Evolutionary conservation across 768 basidiomycete species (phyloP).

Genomic region (Leccinum rimulosum): DNA sequence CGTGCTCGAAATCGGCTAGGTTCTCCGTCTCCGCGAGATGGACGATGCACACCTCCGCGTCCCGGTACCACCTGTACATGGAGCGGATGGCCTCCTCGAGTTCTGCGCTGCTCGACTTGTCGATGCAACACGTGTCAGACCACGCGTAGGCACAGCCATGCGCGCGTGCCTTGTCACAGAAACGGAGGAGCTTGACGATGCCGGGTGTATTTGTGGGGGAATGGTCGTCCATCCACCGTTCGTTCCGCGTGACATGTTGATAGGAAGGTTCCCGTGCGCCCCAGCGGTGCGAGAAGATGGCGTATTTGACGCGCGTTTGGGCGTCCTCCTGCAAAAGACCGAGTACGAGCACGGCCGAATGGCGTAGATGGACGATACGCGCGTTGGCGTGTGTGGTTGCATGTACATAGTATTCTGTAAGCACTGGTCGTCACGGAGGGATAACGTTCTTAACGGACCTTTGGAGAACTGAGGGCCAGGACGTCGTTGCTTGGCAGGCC

Average conservation of each 20-base stretch:
- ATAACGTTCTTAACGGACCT: neutral
- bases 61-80: slow-evolving; percentile 5
- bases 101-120: slow-evolving; percentile 16
- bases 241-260: slow-evolving; percentile 1
- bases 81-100: slow-evolving; percentile 7
- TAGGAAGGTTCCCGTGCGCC: slow-evolving; percentile 8
- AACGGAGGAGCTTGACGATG: slow-evolving; percentile 3
- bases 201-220: neutral
- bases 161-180: slow-evolving; percentile 7
- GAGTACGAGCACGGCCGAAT: neutral
- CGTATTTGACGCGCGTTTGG: slow-evolving; percentile 7
- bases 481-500: neutral
- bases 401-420: neutral
- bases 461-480: slow-evolving; percentile 4
- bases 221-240: neutral
- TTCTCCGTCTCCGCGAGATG: slow-evolving; percentile 8
- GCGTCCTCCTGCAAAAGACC: slow-evolving; percentile 4
- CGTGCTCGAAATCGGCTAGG: slow-evolving; percentile 10
- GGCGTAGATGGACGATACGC: neutral
- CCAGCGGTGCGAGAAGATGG: slow-evolving; percentile 16
- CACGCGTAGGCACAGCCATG: slow-evolving; percentile 12
- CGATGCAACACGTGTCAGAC: slow-evolving; percentile 15
- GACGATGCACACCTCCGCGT: slow-evolving; percentile 13
- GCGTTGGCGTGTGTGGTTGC: neutral
- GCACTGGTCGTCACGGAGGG: neutral